Percentiles rank a stretch among this genome's conserved stretches.
These are phyloP conservation scores for Colletotrichum spinosum DNA, from an alignment of 2,329 filamentous ascomycete species.

Conservation along the genomic window DNA sequence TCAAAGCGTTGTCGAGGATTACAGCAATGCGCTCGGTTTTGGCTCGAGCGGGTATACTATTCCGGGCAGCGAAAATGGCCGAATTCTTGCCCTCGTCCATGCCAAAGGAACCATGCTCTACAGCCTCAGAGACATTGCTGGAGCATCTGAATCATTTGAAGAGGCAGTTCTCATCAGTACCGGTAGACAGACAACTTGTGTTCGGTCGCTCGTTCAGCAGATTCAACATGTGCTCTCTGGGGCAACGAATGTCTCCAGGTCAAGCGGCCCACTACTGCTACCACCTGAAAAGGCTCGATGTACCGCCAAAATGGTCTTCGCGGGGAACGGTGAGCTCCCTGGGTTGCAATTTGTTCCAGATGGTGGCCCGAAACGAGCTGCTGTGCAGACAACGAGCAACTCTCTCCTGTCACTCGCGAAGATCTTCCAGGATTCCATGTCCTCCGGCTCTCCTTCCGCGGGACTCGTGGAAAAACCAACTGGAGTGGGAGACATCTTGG, in stretches of 20 bases:
- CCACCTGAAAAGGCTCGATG: slow-evolving; percentile 85
- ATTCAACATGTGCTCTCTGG: slow-evolving; percentile 77
- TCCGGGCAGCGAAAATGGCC: slow-evolving; percentile 87
- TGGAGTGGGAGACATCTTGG: slow-evolving; percentile 90
- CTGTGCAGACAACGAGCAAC: slow-evolving; percentile 94
- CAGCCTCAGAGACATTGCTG: slow-evolving; percentile 82
- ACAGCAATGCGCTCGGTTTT: slow-evolving; percentile 40
- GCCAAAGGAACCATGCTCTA: slow-evolving; percentile 99
- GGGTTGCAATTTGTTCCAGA: slow-evolving; percentile 80
- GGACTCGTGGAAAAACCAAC: slow-evolving; percentile 71
- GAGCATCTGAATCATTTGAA: slow-evolving; percentile 90
- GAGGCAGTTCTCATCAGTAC: slow-evolving; percentile 92
- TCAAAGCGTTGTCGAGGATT: too few species aligned
- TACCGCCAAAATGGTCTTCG: slow-evolving; percentile 86
- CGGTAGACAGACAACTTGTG: slow-evolving; percentile 75
- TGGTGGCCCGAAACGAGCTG: slow-evolving; percentile 79
- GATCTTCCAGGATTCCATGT: slow-evolving; percentile 97
- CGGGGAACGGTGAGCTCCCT: slow-evolving; percentile 79
- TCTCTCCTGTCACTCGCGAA: slow-evolving; percentile 94
- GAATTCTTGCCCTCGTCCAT: slow-evolving; percentile 93
- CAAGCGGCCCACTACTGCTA: slow-evolving; percentile 74
- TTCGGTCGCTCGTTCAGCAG: slow-evolving; percentile 81
- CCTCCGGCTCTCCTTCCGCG: slow-evolving; percentile 71
- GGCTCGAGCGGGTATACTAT: slow-evolving; percentile 85
- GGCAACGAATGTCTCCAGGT: slow-evolving; percentile 42